Evolutionary conservation across 768 basidiomycete species (phyloP), one percentile per base, ranked within the genome.

Genomic region (Kwoniella mangroviensis): DNA sequence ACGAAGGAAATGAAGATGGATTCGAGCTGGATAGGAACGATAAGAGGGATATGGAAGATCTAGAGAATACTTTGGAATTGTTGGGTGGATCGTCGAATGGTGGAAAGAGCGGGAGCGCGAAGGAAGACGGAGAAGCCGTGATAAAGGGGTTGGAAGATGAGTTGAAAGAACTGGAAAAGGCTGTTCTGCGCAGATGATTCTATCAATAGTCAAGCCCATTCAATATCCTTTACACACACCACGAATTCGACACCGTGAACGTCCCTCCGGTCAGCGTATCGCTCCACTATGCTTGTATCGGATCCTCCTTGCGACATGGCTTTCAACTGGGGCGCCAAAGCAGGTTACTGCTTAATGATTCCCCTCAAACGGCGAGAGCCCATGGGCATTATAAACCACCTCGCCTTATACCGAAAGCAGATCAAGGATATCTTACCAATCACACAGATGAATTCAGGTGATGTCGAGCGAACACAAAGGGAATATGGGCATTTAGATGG

Each of bases 11-110:
- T 55, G 26, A 72, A 63, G 21, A 75, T 24, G 85, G 85, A 56
- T 73, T 68, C 43, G 75, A 67, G 52, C 57, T 80, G 45, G 73
- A 76, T 34, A 43, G 7, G n/a, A 78, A 55, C 13, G 73, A 76
- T 21, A 55, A 69, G 43, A 40, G 79, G 61, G 73, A 73, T 43
- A 76, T 80, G 76, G 88, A 90, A 68, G 90, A 92, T 77, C 81
- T 89, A 12, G 86, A 86, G 57, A 68, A 77, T n/a, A 85, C 85
- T 21, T 63, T 79, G 24, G 77, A 78, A n/a, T 70, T 69, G 26
- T 72, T 81, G 58, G 76, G 70, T 26, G 80, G 72, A 24, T 13
- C 19, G 5, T n/a, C 41, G 7, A 45, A 54, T 21, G n/a, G 53
- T 11, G 55, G 54, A 53, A 10, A 21, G 24, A 24, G n/a, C 13